A percentile compares a stretch with the other conserved stretches of the same genome.
phyloP scores from a whole-genome alignment of 1,284 basidiomycete species.

The Mycena sp. region DNA sequence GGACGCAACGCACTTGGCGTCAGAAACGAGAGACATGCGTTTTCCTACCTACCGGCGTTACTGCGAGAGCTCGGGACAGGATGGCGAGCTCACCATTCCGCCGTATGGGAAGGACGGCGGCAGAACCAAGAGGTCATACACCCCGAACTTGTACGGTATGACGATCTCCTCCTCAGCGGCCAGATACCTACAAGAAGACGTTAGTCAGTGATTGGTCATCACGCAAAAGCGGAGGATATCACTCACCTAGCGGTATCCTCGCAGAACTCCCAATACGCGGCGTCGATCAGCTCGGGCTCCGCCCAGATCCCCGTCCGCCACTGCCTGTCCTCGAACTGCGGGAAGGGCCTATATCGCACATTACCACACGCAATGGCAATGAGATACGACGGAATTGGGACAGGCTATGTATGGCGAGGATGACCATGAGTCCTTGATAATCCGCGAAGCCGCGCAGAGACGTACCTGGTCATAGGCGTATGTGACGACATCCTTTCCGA shows the following conservation, averaged over 20 bases:
- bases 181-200: slow-evolving; percentile 66
- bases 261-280: slow-evolving; percentile 89
- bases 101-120: slow-evolving; percentile 96
- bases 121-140: slow-evolving; percentile 93
- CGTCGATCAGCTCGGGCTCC: slow-evolving; percentile 85
- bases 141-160: slow-evolving; percentile 84
- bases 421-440: background rate
- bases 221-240: background rate
- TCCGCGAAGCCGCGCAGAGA: no score
- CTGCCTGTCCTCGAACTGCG: slow-evolving; percentile 63
- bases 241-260: slow-evolving; percentile 81
- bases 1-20: slow-evolving; percentile 74
- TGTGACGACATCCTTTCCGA: slow-evolving; percentile 74
- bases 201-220: background rate
- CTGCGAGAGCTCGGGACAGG: slow-evolving; percentile 8
- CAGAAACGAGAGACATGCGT: slow-evolving; percentile 86
- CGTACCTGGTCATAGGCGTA: slow-evolving; percentile 78
- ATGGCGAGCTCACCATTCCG: slow-evolving; percentile 77
- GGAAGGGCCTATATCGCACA: slow-evolving; percentile 78
- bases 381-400: slow-evolving; percentile 88
- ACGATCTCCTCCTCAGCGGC: slow-evolving; percentile 81
- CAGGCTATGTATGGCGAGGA: slow-evolving; percentile 57
- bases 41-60: slow-evolving; percentile 60
- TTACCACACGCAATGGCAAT: slow-evolving; percentile 90
- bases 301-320: slow-evolving; percentile 92